A percentile compares a stretch with the other conserved stretches of the same genome.
Evolutionary conservation across 2,329 filamentous ascomycete genomes (phyloP).

Genomic region (Phialophora verrucosa): DNA sequence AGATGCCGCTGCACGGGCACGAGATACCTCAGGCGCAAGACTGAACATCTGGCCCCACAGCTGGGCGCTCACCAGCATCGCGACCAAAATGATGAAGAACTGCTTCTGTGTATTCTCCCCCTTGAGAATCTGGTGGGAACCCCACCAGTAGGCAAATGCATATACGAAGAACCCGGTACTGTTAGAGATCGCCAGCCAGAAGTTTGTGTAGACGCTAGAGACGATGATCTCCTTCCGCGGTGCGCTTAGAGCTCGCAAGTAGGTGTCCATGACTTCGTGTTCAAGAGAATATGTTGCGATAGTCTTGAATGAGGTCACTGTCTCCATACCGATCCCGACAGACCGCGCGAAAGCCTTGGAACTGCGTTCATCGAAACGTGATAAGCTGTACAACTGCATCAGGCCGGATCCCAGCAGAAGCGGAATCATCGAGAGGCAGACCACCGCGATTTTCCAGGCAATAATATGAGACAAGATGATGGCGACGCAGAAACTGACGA

Average conservation of each 20-base stretch:
- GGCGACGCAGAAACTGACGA: slow-evolving; percentile 70
- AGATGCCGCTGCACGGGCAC: slow-evolving; percentile 2
- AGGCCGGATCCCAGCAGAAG: slow-evolving; percentile 71
- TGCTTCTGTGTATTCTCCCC: slow-evolving; percentile 72
- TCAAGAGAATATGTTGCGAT: too few relatives aligned
- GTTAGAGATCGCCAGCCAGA: slow-evolving; percentile 58
- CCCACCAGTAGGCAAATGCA: slow-evolving; percentile 75
- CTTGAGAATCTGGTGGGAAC: slow-evolving; percentile 69
- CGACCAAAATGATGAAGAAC: slow-evolving; percentile 62
- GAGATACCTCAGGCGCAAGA: neutral
- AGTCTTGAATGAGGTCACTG: too few relatives aligned
- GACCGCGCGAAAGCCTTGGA: too few relatives aligned
- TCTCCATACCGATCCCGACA: too few relatives aligned
- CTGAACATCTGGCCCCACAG: slow-evolving; percentile 43
- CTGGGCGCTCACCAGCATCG: slow-evolving; percentile 46
- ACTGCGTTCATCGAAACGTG: too few relatives aligned
- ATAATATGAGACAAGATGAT: slow-evolving; percentile 73
- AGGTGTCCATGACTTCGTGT: too few relatives aligned
- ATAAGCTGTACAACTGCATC: slow-evolving; percentile 60
- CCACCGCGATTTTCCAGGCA: slow-evolving; percentile 76
- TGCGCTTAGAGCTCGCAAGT: too few relatives aligned
- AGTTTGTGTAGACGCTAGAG: too few relatives aligned
- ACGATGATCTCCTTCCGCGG: too few relatives aligned
- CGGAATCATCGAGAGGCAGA: slow-evolving; percentile 72
- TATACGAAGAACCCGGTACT: slow-evolving; percentile 75